These are phyloP conservation scores for Inga oerstediana DNA, from an alignment of 306 rosid genomes.

Conservation along the genomic window DNA sequence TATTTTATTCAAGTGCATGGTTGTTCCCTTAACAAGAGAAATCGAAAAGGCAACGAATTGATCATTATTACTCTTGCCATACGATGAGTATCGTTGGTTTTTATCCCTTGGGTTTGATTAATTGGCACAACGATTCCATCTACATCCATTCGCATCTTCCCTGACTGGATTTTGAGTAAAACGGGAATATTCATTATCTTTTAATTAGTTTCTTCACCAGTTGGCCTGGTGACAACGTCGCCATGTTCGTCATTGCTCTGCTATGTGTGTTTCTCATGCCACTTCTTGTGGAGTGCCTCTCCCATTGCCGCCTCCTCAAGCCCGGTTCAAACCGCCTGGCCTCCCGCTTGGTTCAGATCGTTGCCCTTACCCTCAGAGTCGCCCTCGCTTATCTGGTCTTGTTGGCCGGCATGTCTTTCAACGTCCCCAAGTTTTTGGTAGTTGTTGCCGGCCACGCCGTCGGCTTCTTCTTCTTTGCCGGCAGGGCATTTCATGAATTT, in stretches of 20 bases:
- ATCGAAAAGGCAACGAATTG: no score
- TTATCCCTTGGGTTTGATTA: no score
- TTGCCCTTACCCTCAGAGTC: constrained; percentile 52
- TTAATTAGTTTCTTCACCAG: constrained; percentile 20
- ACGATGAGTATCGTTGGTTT: no score
- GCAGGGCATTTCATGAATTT: constrained; percentile 48
- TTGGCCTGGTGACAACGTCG: constrained; percentile 63
- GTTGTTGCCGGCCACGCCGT: constrained; percentile 71
- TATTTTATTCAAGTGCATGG: no score
- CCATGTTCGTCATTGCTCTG: constrained; percentile 64
- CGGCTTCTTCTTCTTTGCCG: constrained; percentile 63
- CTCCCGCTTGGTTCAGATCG: constrained; percentile 57
- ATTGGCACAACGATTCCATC: no score
- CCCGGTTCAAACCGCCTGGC: constrained; percentile 39
- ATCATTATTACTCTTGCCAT: no score
- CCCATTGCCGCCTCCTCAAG: constrained; percentile 49
- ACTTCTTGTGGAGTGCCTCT: constrained; percentile 56
- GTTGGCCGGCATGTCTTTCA: constrained; percentile 90
- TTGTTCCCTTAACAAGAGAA: no score
- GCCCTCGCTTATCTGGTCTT: constrained; percentile 73
- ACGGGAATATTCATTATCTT: no score
- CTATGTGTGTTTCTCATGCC: constrained; percentile 57
- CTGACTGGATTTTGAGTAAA: no score
- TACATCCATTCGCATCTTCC: no score
- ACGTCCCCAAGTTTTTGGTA: constrained; percentile 65